Conservation (phyloP, 1,284 basidiomycete species). For the Flammula alnicola region DNA sequence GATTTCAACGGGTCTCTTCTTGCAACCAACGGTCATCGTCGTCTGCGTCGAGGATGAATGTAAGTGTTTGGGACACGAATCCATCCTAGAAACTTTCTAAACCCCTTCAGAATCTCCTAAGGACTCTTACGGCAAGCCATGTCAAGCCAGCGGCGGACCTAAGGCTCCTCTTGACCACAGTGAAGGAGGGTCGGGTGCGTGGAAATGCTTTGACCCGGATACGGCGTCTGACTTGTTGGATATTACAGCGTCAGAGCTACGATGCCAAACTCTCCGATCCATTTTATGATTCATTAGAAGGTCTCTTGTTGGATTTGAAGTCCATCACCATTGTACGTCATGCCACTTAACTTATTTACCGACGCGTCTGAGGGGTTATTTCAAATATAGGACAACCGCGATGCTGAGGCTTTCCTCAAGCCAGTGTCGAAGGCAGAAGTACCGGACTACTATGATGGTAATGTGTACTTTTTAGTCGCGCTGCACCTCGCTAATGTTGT, state of each 20-base stretch:
- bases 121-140: conserved; percentile 73
- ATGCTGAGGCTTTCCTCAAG: conserved; percentile 88
- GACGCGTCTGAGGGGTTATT: conserved; percentile 28
- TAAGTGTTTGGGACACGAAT: conserved; percentile 34
- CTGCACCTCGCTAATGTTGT: conserved; percentile 9
- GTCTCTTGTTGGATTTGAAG: conserved; percentile 82
- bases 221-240: conserved; percentile 16
- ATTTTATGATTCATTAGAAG: conserved; percentile 92
- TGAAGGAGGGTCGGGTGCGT: conserved; percentile 79
- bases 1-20: conserved; percentile 4
- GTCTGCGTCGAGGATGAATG: conserved; percentile 40
- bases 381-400: conserved; percentile 74
- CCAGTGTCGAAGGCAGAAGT: conserved; percentile 87
- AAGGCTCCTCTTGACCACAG: conserved; percentile 69
- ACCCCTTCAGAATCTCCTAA: conserved; percentile 64
- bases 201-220: conserved; percentile 16
- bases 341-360: conserved; percentile 10
- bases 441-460: conserved; percentile 89
- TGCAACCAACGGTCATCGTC: conserved; percentile 15
- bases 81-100: conserved; percentile 26
- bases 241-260: conserved; percentile 55
- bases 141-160: conserved; percentile 69
- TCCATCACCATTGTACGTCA: conserved; percentile 73
- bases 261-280: conserved; percentile 82
- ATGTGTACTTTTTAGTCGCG: conserved; percentile 26